Evolutionary conservation across 164 flowering plant species (phyloP).

Genomic region (Taxillus chinensis): DNA sequence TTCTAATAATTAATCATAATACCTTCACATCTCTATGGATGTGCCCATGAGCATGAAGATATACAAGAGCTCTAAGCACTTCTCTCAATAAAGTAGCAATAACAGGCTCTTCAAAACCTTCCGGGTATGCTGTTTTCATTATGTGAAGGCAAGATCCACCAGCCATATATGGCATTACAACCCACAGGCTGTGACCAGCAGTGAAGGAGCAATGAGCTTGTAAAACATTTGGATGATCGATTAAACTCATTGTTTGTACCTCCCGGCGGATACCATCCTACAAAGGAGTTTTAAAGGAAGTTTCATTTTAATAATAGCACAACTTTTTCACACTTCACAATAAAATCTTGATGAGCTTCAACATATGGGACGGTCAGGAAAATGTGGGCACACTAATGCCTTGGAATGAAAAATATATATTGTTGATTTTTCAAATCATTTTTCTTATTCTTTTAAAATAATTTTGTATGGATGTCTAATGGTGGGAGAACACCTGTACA

Average conservation of each 20-base stretch:
- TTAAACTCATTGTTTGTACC: conserved; percentile 79
- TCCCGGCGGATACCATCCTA: conserved; percentile 81
- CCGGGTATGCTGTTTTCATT: conserved; percentile 74
- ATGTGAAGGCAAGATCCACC: conserved; percentile 95
- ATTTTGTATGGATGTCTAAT: too few species aligned
- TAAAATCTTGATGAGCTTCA: not conserved
- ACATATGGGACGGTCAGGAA: not conserved
- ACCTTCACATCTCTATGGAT: conserved; percentile 99
- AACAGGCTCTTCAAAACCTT: conserved; percentile 87
- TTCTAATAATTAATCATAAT: conserved; percentile 3
- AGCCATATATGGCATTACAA: conserved; percentile 93
- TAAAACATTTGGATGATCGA: conserved; percentile 68
- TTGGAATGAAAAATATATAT: too few species aligned
- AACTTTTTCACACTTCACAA: too few species aligned
- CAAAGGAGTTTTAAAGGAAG: not conserved
- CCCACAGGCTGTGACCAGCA: conserved; percentile 47
- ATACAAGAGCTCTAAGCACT: conserved; percentile 82
- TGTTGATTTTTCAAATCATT: too few species aligned
- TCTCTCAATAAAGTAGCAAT: conserved; percentile 77
- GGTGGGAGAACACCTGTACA: too few species aligned
- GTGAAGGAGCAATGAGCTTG: conserved; percentile 71
- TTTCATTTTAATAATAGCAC: not conserved
- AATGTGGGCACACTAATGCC: too few species aligned
- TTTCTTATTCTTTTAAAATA: too few species aligned
- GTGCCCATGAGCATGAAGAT: conserved; percentile 89